Conservation (phyloP, 352 stramenopile species). For the Plasmopara viticola region DNA sequence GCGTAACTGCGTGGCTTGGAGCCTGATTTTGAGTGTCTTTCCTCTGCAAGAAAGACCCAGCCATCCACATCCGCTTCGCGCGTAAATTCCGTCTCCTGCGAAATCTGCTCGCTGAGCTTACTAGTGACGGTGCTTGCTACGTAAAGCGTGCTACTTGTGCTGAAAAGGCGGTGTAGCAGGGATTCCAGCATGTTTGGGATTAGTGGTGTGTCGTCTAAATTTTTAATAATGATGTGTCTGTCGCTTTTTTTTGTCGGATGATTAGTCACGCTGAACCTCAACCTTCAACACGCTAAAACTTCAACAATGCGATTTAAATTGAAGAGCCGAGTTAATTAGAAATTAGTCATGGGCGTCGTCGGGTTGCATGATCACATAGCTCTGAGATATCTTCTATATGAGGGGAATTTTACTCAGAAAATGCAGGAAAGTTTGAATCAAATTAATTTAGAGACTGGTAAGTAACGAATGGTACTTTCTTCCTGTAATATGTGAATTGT, state of each 20-base stretch:
- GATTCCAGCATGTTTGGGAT: constrained; percentile 28
- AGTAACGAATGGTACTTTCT: too few relatives aligned
- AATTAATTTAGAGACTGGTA: too few relatives aligned
- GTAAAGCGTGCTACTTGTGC: constrained; percentile 3
- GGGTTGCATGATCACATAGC: too few relatives aligned
- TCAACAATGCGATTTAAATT: neutral
- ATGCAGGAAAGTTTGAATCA: too few relatives aligned
- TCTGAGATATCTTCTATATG: too few relatives aligned
- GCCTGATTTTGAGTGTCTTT: constrained; percentile 12
- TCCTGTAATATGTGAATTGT: too few relatives aligned
- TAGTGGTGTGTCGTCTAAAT: constrained; percentile 3
- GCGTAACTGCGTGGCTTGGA: constrained; percentile 34
- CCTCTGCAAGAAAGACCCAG: constrained; percentile 42
- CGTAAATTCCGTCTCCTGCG: constrained; percentile 28
- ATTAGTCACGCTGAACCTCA: neutral
- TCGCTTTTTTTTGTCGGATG: constrained; percentile 11
- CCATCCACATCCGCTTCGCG: constrained; percentile 37
- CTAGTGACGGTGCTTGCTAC: constrained; percentile 3
- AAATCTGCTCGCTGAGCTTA: constrained; percentile 17
- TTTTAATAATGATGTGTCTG: neutral
- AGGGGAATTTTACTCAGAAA: too few relatives aligned
- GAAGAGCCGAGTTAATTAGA: too few relatives aligned
- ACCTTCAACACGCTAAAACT: constrained; percentile 4
- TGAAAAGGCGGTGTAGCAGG: constrained; percentile 32
- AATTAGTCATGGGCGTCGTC: too few relatives aligned